Percentiles rank a stretch among this genome's conserved stretches.
These are phyloP conservation scores for Sporobolomyces pararoseus DNA, from an alignment of 768 basidiomycete genomes.

Conservation along the genomic window DNA sequence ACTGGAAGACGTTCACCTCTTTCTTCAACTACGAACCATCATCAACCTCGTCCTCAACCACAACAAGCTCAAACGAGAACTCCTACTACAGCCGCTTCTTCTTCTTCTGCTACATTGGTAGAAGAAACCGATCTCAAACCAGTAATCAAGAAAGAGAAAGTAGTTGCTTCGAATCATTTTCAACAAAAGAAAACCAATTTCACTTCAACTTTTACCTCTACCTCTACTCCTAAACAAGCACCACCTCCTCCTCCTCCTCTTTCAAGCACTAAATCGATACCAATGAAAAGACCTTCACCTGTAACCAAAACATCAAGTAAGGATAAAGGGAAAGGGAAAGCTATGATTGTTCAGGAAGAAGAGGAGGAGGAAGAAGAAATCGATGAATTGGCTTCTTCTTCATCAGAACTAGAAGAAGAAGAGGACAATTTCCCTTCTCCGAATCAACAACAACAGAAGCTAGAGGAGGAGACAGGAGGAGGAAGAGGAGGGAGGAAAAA, in stretches of 20 bases:
- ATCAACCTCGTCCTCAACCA: too few relatives aligned
- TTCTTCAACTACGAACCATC: constrained; percentile 2
- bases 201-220: not conserved
- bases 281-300: constrained; percentile 23
- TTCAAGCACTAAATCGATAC: not conserved
- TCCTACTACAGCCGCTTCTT: not conserved
- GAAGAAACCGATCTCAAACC: not conserved
- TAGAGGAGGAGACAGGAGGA: not conserved
- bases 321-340: constrained; percentile 3
- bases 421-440: not conserved
- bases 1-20: constrained; percentile 3
- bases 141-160: not conserved
- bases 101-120: not conserved
- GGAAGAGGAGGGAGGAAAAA: not conserved
- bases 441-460: not conserved
- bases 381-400: constrained; percentile 14
- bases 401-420: not conserved
- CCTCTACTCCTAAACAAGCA: not conserved
- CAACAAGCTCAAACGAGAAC: too few relatives aligned
- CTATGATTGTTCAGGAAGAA: not conserved
- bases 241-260: not conserved
- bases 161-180: not conserved
- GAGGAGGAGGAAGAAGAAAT: constrained; percentile 2
- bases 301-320: not conserved
- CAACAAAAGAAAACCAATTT: not conserved